Conservation (phyloP, 2,329 filamentous ascomycete genomes). For the Cordyceps militaris region DNA sequence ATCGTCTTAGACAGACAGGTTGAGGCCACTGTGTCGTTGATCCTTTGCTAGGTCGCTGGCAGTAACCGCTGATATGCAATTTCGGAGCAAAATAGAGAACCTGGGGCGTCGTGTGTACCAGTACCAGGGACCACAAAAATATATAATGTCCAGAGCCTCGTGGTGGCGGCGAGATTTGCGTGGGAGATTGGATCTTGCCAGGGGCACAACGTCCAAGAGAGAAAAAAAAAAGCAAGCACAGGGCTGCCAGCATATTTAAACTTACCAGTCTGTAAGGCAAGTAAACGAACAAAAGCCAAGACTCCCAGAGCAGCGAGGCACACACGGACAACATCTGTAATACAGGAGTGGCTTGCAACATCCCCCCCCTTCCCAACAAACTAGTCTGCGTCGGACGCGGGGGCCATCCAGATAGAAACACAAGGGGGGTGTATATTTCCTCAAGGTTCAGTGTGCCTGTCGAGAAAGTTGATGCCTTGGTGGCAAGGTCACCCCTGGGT, state of each 20-base stretch:
- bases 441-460: neutral
- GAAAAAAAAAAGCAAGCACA: neutral
- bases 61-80: neutral
- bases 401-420: neutral
- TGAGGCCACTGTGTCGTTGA: neutral
- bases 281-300: neutral
- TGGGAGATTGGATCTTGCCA: conserved; percentile 4
- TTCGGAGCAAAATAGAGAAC: neutral
- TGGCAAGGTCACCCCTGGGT: neutral
- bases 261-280: neutral
- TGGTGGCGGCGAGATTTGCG: neutral
- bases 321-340: neutral
- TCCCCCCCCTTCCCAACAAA: neutral
- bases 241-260: conserved; percentile 6
- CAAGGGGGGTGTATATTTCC: neutral
- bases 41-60: neutral
- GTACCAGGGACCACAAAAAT: neutral
- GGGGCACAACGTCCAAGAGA: neutral
- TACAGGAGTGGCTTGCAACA: conserved; percentile 1
- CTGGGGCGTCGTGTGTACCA: neutral
- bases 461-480: neutral
- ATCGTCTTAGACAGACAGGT: neutral
- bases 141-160: neutral
- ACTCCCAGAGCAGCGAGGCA: neutral
- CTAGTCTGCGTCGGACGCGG: neutral